Evolutionary conservation across 1,284 basidiomycete species (phyloP), one percentile per base, ranked within the genome.

Genomic region (Cryptococcus sp.): DNA sequence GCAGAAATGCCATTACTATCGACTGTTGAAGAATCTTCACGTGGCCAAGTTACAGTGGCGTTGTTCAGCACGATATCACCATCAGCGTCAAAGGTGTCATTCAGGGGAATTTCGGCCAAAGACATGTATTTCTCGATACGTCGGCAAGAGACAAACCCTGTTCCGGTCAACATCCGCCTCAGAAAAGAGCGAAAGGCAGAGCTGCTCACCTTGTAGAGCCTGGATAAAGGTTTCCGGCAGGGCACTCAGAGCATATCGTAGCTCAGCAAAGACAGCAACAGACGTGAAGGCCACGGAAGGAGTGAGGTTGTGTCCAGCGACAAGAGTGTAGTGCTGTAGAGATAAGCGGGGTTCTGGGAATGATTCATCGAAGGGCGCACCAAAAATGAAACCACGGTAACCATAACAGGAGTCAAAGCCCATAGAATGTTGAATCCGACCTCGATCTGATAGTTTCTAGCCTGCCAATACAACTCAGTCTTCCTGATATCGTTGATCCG

Each of bases 221-320:
- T 89, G 87, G 69, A 95, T 90, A 64, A 94, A 85, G 0, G 89
- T 91, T 72, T 95, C 92, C 0, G 92, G 92, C 2, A 96, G 81
- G 1, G 88, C 87, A 64, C 88, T 90, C 46, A 92, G 80, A 1
- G 77, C 78, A 54, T 74, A 80, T 56, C 72, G 86, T 78, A 96
- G 85, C 76, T 95, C 91, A 57, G 83, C 83, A 77, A 95, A 95
- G 5, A 97, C 90, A 80, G 77, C 63, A 4, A 78, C 68, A 1
- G 74, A 64, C 1, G 92, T 90, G 76, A 93, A 95, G 0, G 92
- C 93, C 58, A 85, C 84, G 0, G 89, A 88, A 1, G 92, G 91
- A 0, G 89, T 89, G 43, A 97, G 76, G 0, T 79, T 71, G 65
- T 89, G 80, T 15, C 82, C 78, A 52, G 82, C 61, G 44, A 77